Evolutionary conservation across 2,329 filamentous ascomycete species (phyloP).

Genomic region (Lachnellula hyalina): DNA sequence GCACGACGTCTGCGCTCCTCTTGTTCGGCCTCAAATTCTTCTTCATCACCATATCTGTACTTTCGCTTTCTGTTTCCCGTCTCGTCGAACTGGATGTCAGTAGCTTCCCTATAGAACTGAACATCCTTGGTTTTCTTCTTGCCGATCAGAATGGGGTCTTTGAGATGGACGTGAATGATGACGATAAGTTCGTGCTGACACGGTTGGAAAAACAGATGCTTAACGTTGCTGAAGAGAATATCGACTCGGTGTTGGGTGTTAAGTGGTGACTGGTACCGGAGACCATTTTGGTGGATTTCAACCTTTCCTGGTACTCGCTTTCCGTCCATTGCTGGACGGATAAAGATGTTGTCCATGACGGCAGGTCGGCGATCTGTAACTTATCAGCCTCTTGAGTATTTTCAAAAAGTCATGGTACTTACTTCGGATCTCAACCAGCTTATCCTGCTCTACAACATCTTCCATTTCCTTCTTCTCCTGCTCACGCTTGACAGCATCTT

Average conservation of each 20-base stretch:
- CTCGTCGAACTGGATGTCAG: slow-evolving; percentile 97
- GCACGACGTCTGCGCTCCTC: slow-evolving; percentile 87
- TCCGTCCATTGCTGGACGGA: slow-evolving; percentile 90
- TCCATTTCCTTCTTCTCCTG: slow-evolving; percentile 99
- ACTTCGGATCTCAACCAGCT: slow-evolving; percentile 91
- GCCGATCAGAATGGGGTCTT: slow-evolving; percentile 95
- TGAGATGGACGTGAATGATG: slow-evolving; percentile 95
- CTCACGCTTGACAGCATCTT: slow-evolving; percentile 83
- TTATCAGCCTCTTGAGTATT: slow-evolving; percentile 35
- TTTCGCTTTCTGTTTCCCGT: slow-evolving; percentile 97
- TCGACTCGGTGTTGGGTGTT: slow-evolving; percentile 81
- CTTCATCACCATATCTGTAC: slow-evolving; percentile 95
- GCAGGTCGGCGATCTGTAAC: slow-evolving; percentile 79
- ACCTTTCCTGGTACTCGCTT: slow-evolving; percentile 95
- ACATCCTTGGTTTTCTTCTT: slow-evolving; percentile 99
- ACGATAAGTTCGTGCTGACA: slow-evolving; percentile 95
- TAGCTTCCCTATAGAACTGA: slow-evolving; percentile 96
- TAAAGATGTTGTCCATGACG: slow-evolving; percentile 89
- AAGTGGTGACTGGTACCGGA: slow-evolving; percentile 82
- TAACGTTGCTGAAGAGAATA: slow-evolving; percentile 95
- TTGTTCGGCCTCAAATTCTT: slow-evolving; percentile 97
- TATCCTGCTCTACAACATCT: slow-evolving; percentile 97
- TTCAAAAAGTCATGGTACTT: slow-evolving; percentile 33
- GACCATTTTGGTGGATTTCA: slow-evolving; percentile 98
- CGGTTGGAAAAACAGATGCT: slow-evolving; percentile 97